Evolutionary conservation across 306 rosid genomes (phyloP).

Genomic region (Cicer cuneatum): DNA sequence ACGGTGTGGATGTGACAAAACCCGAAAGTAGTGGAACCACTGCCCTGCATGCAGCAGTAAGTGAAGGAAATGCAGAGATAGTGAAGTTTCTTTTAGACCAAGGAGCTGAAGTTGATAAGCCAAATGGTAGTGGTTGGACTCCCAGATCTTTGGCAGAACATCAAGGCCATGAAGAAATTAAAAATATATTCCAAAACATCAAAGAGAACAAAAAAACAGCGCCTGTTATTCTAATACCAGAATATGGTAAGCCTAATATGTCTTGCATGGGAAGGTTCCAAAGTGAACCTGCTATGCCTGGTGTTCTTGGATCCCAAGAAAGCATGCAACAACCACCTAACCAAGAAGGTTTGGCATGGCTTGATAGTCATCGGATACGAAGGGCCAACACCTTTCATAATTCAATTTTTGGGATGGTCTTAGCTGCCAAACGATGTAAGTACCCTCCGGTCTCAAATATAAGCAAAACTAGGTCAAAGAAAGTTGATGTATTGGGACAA

Average conservation of each 20-base stretch:
- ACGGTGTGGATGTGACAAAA: constrained; percentile 55
- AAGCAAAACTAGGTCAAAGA: neutral
- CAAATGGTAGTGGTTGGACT: constrained; percentile 64
- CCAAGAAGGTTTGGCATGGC: constrained; percentile 41
- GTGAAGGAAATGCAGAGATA: constrained; percentile 59
- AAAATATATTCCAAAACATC: constrained; percentile 44
- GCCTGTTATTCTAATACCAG: constrained; percentile 23
- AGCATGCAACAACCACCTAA: constrained; percentile 20
- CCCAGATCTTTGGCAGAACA: constrained; percentile 64
- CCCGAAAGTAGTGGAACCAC: constrained; percentile 53
- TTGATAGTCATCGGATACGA: constrained; percentile 43
- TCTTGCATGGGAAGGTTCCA: constrained; percentile 41
- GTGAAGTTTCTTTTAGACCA: constrained; percentile 58
- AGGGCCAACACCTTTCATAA: constrained; percentile 51
- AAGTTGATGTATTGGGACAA: too few relatives aligned
- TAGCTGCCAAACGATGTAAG: constrained; percentile 58
- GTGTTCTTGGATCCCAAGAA: constrained; percentile 26
- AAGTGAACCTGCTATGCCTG: constrained; percentile 50
- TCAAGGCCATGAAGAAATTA: constrained; percentile 61
- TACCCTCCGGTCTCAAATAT: neutral
- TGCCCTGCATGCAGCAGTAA: constrained; percentile 67
- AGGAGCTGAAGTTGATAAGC: constrained; percentile 59
- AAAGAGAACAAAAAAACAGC: neutral
- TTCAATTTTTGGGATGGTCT: constrained; percentile 70
- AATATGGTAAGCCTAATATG: neutral